Base-by-base conservation (phyloP, 2,329 filamentous ascomycete genomes). In the Colletotrichum cuscutae region DNA sequence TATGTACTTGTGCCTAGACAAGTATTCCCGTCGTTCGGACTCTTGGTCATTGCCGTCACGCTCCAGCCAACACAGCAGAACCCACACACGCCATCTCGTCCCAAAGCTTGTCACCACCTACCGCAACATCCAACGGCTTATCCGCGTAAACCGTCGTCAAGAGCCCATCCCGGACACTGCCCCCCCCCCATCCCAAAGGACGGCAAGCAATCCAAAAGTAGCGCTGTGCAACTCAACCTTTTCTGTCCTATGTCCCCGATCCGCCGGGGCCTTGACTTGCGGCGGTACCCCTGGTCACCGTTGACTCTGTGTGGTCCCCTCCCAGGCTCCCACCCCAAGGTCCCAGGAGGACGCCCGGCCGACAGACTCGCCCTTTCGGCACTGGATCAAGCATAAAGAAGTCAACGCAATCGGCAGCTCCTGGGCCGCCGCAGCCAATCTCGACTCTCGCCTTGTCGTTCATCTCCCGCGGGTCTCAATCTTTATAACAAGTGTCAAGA, bases 351-450 rank as follows among this genome's bases (percentile, higher is more conserved):
- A 54, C 52, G 54, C 24, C 37, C 60, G 58, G 58, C 67, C 67
- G 61, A 70, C 22, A 70, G 22, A 59, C 32, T 37, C 49, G 57
- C 64, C 52, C 32, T 71, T 57, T 68, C 65, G 65, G 69, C 69
- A 59, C 58, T 63, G 58, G 53, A 68, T 68, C 69, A 72, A 72
- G 65, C 69, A 72, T 72, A 72, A 72, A 58, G 58, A 68, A 42
- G 59, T 49, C 30, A 24, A 59, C 37, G 69, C 58, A 59, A 72
- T 63, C 69, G 69, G 65, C 52, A 58, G 57, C 57, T 71, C 35
- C 35, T 71, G 7, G 28, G 22, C 54, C 58, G 69, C 52, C 52
- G 52, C 24, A 63, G 69, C 69, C 69, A 71, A 71, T 68, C 69
- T 71, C 65, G 35, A 57, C 64, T 62, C 46, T 24, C 13, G 42